Percentiles rank a stretch among this genome's conserved stretches.
phyloP scores from a whole-genome alignment of 2,329 filamentous ascomycete species.

The Botryotinia globosa region DNA sequence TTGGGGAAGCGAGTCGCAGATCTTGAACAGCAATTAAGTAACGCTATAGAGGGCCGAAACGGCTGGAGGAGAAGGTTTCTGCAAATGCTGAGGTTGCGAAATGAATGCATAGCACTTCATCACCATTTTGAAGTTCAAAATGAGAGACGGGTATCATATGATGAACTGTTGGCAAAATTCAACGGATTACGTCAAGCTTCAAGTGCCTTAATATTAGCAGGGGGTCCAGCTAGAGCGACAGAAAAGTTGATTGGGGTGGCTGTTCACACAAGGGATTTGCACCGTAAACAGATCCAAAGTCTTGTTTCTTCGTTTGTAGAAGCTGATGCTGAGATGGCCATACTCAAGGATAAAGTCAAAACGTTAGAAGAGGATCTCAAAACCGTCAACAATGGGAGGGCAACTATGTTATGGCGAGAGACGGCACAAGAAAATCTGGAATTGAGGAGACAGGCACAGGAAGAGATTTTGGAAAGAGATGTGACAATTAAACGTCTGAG shows the following conservation, averaged over 20 bases:
- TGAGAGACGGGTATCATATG: not conserved
- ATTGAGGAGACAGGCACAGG: not conserved
- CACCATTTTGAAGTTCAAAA: not conserved
- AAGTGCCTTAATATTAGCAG: not conserved
- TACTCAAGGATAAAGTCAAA: not conserved
- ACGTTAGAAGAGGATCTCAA: not conserved
- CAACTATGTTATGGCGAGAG: not conserved
- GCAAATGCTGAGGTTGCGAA: not conserved
- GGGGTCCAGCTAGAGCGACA: not conserved
- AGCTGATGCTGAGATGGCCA: not conserved
- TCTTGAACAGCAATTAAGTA: not conserved
- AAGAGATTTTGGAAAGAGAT: slow-evolving; percentile 2
- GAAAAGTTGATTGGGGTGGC: not conserved
- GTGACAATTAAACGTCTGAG: not conserved
- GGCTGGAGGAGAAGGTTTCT: not conserved
- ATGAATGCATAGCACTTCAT: not conserved
- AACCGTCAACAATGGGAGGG: not conserved
- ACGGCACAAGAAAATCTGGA: not conserved
- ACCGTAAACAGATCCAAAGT: not conserved
- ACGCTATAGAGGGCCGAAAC: too few species aligned
- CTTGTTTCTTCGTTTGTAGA: not conserved
- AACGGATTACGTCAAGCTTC: not conserved
- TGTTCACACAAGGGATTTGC: not conserved
- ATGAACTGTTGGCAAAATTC: not conserved
- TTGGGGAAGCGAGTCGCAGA: not conserved